Evolutionary conservation across 768 basidiomycete species (phyloP), one percentile per base, ranked within the genome.

Genomic region (Tulasnella sp.): DNA sequence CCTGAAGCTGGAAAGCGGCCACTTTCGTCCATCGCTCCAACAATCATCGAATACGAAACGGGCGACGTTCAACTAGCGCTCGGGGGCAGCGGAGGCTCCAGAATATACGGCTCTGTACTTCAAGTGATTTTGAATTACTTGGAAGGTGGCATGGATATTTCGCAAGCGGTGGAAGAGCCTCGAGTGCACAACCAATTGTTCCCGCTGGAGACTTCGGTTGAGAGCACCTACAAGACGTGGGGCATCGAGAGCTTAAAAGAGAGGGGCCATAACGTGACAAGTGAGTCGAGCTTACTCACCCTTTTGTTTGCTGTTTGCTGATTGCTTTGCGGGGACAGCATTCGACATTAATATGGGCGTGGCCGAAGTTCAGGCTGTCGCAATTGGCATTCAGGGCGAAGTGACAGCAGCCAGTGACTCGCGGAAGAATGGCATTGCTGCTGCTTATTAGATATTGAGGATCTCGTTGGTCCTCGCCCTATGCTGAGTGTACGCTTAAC

Each of bases 341-440:
- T 77, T 81, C 59, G 88, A 95, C 78, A 82, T 90, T 67, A 87
- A 89, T 76, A 84, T 90, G n/a, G 80, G 90, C 4, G 86, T 89
- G 35, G 87, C 86, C n/a, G 90, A 89, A 74, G 84, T 96, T 19
- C 90, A 95, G 79, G 86, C 83, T 0, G 79, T 82, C 8, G 86
- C 92, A 2, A 67, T 86, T 72, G 82, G 81, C 70, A 73, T 79
- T 59, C 84, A 87, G 67, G 87, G 84, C 7, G 80, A 77, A 62
- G 83, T 94, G 34, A 59, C 75, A 91, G 94, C 92, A 74, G 90
- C 92, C 9, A 93, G 91, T 78, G 95, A 97, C 80, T 93, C 91
- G 22, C 86, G 94, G 78, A 96, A 95, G 83, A 91, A 94, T 75
- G 94, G 94, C n/a, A 85, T 94, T 47, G 91, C 95, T 5, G 88